Evolutionary conservation across 2,329 filamentous ascomycete species (phyloP), one percentile per base, ranked within the genome.

Genomic region (Pseudogymnoascus sp.): DNA sequence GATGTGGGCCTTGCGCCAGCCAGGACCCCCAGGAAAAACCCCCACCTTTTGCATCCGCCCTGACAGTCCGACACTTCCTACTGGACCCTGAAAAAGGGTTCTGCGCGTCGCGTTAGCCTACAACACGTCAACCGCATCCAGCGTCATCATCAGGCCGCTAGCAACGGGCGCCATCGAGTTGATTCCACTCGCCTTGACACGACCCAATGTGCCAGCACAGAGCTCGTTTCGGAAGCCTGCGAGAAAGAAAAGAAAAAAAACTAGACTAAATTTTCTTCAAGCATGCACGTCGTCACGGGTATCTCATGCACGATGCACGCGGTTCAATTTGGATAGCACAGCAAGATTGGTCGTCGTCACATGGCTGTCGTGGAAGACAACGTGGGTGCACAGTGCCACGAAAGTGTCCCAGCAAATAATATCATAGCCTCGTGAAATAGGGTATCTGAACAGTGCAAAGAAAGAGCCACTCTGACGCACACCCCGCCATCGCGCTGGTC

Each of bases 71-170:
- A 30, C 45, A 5, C 45, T 52, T 52, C 45, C 45, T 52, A 52
- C 45, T 52, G 45, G 45, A 52, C 45, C 45, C 45, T 30, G 45
- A 49, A 30, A 52, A 52, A 52, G 45, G 45, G 45, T 52, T 52
- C 45, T 49, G 45, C 45, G 45, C 45, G 45, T 52, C 45, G 45
- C 45, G 45, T 52, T 52, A 52, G 45, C 45, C 25, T 30, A 30
- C 25, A 52, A 52, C 45, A 52, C 45, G 25, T 52, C 45, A 52
- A 52, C 45, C 25, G 25, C 25, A 52, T 52, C 45, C 45, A 52
- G 25, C 45, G 45, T 52, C 45, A 52, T 25, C 45, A n/a, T 52
- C 19, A 52, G 45, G 45, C 45, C 45, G 45, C 45, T 52, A 52
- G 30, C 7, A 4, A 19, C 14, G 22, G 30, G 14, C 45, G 45